Evolutionary conservation across 2,329 filamentous ascomycete genomes (phyloP), one percentile per base, ranked within the genome.

Genomic region (Aspergillus fischeri): DNA sequence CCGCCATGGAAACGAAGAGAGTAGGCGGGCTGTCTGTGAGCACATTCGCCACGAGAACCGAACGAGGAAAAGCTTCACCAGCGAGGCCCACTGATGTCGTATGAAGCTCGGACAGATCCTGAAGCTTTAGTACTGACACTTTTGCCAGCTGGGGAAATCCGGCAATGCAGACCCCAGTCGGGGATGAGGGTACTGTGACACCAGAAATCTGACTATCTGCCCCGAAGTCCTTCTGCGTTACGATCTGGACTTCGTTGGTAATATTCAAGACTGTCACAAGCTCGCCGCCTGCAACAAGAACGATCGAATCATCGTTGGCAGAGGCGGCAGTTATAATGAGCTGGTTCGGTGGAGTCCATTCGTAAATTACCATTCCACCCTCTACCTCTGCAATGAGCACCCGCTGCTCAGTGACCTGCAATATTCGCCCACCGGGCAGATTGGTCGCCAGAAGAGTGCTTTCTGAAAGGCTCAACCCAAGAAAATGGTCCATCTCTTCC

Each of bases 91-190:
- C 75, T 2, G 80, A 79, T 67, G 89, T 87, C 2, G 84, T 86
- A 51, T 86, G 83, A 0, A 91, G 75, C 1, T 86, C 82, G 32
- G 86, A 76, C 2, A 97, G 77, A 1, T 84, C 86, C 20, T 81
- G 73, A 24, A 96, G 72, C 57, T 87, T 82, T 48, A 96, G 78
- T 35, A 97, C 79, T 0, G 89, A 88, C 27, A 97, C 83, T 10
- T 84, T 85, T 5, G 91, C 90, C n/a, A 87, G 87, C 60, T 89
- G 86, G 86, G 93, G 97, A 74, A 95, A 94, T 1, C 92, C 92
- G 17, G 94, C 82, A 28, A 96, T 87, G 55, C 89, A 93, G 32
- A 91, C 77, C 51, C 84, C 80, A 4, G 81, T 77, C 14, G 87
- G 77, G 38, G 83, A 79, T 3, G 83, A 78, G 0, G 92, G 86